Evolutionary conservation across 345 rosid genomes (phyloP).

Genomic region (Brassica napus): DNA sequence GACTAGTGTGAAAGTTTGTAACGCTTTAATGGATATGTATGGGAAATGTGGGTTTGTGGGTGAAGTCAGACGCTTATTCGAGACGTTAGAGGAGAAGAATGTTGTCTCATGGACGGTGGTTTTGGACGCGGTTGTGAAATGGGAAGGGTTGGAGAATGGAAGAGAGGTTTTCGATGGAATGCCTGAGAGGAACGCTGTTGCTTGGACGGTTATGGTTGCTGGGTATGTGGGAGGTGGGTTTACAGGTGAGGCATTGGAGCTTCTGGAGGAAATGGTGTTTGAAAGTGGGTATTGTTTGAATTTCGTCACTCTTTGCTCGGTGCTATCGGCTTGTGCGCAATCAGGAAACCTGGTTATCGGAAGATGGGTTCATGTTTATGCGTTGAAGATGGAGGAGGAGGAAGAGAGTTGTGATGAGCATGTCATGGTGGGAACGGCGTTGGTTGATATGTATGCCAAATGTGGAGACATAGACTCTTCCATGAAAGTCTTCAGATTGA

Average conservation of each 20-base stretch:
- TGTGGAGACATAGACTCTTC: slow-evolving; percentile 67
- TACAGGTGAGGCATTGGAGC: slow-evolving; percentile 46
- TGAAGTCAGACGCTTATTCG: slow-evolving; percentile 50
- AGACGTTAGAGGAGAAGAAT: slow-evolving; percentile 52
- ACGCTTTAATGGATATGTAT: slow-evolving; percentile 73
- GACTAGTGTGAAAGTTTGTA: slow-evolving; percentile 47
- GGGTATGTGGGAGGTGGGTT: slow-evolving; percentile 68
- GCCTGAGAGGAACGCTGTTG: slow-evolving; percentile 72
- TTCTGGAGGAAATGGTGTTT: slow-evolving; percentile 53
- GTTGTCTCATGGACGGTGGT: slow-evolving; percentile 77
- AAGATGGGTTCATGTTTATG: slow-evolving; percentile 73
- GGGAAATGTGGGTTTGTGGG: slow-evolving; percentile 58
- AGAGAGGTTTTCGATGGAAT: slow-evolving; percentile 57
- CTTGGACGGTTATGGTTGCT: slow-evolving; percentile 71
- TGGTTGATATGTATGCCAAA: slow-evolving; percentile 89
- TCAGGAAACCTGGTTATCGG: slow-evolving; percentile 67
- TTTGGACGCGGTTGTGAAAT: slow-evolving; percentile 60
- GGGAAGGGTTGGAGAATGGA: slow-evolving; percentile 65
- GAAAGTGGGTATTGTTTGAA: slow-evolving; percentile 46
- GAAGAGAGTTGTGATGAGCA: slow-evolving; percentile 39
- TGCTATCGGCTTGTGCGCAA: slow-evolving; percentile 67
- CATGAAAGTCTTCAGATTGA: slow-evolving; percentile 49
- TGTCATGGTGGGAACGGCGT: slow-evolving; percentile 69
- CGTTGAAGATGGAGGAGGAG: slow-evolving; percentile 55
- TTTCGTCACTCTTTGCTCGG: slow-evolving; percentile 60